Base-by-base conservation (phyloP, 805 yeast genomes). In the Kregervanrija pseudodelftensis region DNA sequence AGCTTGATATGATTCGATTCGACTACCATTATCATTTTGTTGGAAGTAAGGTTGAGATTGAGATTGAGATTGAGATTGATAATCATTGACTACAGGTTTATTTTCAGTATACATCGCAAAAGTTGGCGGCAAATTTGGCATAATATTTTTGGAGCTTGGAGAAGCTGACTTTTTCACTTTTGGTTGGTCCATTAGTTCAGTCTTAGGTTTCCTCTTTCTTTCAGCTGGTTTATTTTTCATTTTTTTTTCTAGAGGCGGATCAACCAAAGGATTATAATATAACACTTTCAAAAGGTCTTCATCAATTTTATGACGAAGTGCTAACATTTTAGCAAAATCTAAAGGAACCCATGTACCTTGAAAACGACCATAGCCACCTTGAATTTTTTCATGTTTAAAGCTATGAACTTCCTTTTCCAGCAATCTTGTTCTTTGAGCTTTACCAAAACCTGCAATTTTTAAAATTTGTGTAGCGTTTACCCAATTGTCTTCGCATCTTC, bases 401-500 rank as follows among this genome's bases (percentile, higher is more conserved):
- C 69, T 72, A 56, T 79, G 87, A 16, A 85, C 85, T 50, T 85
- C 93, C 52, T 74, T 78, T 57, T 85, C 93, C 48, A 85, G 65
- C 37, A 85, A 76, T 56, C 84, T 77, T 2, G 93, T 85, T 61
- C 95, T 66, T 56, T 81, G 83, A 2, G 90, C 85, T 63, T 85
- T 85, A 37, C 87, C 84, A 55, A 80, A 82, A 48, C 82, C 78
- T 33, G 90, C 89, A 48, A 85, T 79, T 59, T 85, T 85, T 53
- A 85, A 68, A 33, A 85, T 81, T 59, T 85, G 95, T 0, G 95
- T 85, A 16, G 89, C 88, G 58, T 85, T 85, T 44, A 93, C 88
- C 98, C 98, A 93, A 54, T 90, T 85, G 61, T 93, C 99, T 41
- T 76, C 72, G 49, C 86, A 81, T 46, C 98, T 73, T 55, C 98